These are phyloP conservation scores for Amesomyces nigricolor DNA, from an alignment of 2,329 filamentous ascomycete genomes.

Conservation along the genomic window DNA sequence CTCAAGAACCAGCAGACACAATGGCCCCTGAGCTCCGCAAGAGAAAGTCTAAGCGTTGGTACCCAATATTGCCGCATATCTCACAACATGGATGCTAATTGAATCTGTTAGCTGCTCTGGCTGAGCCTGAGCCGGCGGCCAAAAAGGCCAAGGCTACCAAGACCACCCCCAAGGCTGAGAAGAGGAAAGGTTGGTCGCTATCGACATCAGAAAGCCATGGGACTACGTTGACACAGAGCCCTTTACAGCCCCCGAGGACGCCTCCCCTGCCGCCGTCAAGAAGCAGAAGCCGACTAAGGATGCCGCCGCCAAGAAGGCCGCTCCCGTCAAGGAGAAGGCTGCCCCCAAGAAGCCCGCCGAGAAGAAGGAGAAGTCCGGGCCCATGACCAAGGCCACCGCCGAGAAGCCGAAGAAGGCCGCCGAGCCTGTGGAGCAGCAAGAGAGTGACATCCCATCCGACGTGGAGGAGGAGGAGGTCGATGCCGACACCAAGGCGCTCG, in stretches of 20 bases:
- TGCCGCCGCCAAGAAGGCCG: slow-evolving; percentile 16
- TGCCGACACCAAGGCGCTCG: slow-evolving; percentile 26
- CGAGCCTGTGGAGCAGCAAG: slow-evolving; percentile 19
- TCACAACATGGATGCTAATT: slow-evolving; percentile 11
- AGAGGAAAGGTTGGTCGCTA: slow-evolving; percentile 27
- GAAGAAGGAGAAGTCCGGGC: slow-evolving; percentile 23
- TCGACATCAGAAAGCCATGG: neutral
- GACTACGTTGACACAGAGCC: neutral
- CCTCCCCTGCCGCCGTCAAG: slow-evolving; percentile 27
- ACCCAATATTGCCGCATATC: neutral
- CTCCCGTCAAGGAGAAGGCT: slow-evolving; percentile 10
- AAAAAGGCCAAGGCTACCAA: slow-evolving; percentile 22
- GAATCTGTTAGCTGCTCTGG: slow-evolving; percentile 11
- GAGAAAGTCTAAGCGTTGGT: slow-evolving; percentile 27
- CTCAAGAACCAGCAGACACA: slow-evolving; percentile 11
- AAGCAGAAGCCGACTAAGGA: slow-evolving; percentile 28
- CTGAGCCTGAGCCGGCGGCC: slow-evolving; percentile 17
- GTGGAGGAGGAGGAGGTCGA: slow-evolving; percentile 25
- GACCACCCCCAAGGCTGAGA: slow-evolving; percentile 24
- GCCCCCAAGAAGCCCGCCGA: slow-evolving; percentile 18
- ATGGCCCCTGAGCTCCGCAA: slow-evolving; percentile 28
- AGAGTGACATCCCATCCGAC: slow-evolving; percentile 8
- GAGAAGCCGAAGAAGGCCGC: slow-evolving; percentile 20
- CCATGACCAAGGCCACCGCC: slow-evolving; percentile 16
- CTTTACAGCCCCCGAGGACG: slow-evolving; percentile 25